A percentile compares a stretch with the other conserved stretches of the same genome.
phyloP scores from a whole-genome alignment of 495 filamentous ascomycete genomes.

The Xylaria flabelliformis region DNA sequence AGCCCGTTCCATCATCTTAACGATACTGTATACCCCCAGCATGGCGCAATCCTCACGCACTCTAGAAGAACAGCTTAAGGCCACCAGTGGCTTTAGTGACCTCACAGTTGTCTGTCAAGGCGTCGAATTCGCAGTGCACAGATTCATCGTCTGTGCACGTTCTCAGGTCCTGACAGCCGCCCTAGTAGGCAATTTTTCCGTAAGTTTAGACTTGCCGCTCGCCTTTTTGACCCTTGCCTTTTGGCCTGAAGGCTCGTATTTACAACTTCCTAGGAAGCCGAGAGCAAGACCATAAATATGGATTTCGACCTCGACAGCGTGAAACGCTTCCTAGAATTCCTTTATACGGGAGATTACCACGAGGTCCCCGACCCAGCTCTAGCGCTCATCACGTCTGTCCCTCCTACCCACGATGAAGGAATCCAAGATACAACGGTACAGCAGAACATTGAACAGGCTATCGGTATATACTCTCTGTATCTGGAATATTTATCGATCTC shows the following conservation, averaged over 20 bases:
- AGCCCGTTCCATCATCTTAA: conserved; percentile 4
- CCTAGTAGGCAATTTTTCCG: conserved; percentile 1
- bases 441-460: conserved; percentile 5
- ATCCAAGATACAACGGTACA: neutral
- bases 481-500: neutral
- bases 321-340: conserved; percentile 6
- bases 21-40: neutral
- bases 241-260: neutral
- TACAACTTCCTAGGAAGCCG: conserved; percentile 8
- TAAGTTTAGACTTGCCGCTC: neutral
- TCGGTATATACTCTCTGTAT: neutral
- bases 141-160: conserved; percentile 1
- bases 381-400: neutral
- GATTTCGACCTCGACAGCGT: conserved; percentile 2
- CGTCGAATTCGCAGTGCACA: conserved; percentile 2
- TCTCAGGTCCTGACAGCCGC: conserved; percentile 7
- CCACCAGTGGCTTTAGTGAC: conserved; percentile 7
- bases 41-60: neutral
- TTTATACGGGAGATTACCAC: conserved; percentile 10
- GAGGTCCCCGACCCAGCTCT: neutral
- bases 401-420: neutral
- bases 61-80: neutral
- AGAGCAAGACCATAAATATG: neutral
- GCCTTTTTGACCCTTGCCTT: neutral
- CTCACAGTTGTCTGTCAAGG: neutral